phyloP scores from a whole-genome alignment of 2,329 filamentous ascomycete genomes.

The Cadophora sp. region DNA sequence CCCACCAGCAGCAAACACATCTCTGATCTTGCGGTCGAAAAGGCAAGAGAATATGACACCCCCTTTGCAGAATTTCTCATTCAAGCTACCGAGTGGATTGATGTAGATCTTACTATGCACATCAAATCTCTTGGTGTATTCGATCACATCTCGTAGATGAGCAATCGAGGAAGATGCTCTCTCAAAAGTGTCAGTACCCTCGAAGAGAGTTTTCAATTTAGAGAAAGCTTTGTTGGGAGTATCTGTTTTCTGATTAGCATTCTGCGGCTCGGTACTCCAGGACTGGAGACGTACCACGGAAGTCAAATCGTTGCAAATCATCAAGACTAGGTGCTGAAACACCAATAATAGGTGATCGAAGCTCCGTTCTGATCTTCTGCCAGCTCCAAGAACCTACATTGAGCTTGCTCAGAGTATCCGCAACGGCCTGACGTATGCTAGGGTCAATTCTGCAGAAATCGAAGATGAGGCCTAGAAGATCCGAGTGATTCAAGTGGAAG shows the following conservation, averaged over 20 bases:
- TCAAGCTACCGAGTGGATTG: constrained; percentile 84
- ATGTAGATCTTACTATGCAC: constrained; percentile 82
- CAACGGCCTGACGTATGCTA: constrained; percentile 72
- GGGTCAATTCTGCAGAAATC: constrained; percentile 83
- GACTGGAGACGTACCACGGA: constrained; percentile 64
- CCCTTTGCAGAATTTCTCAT: constrained; percentile 87
- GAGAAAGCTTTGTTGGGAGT: constrained; percentile 63
- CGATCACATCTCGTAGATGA: constrained; percentile 79
- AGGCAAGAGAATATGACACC: constrained; percentile 91
- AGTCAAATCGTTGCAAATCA: constrained; percentile 90
- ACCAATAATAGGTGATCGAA: constrained; percentile 81
- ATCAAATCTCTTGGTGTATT: constrained; percentile 77
- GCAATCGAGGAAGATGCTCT: constrained; percentile 78
- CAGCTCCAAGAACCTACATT: constrained; percentile 83
- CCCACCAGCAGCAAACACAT: constrained; percentile 92
- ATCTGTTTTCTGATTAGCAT: constrained; percentile 48
- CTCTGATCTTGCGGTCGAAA: constrained; percentile 81
- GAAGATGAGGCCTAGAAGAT: constrained; percentile 86
- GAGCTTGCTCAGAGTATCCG: constrained; percentile 85
- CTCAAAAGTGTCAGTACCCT: constrained; percentile 71
- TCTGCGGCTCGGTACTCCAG: constrained; percentile 19
- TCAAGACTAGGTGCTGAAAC: constrained; percentile 90
- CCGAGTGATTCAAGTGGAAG: constrained; percentile 89
- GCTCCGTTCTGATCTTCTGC: constrained; percentile 81
- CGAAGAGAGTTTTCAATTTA: constrained; percentile 65